Percentiles rank a stretch among this genome's conserved stretches.
Evolutionary conservation across 2,329 filamentous ascomycete species (phyloP).

Genomic region (Diaporthe sp.): DNA sequence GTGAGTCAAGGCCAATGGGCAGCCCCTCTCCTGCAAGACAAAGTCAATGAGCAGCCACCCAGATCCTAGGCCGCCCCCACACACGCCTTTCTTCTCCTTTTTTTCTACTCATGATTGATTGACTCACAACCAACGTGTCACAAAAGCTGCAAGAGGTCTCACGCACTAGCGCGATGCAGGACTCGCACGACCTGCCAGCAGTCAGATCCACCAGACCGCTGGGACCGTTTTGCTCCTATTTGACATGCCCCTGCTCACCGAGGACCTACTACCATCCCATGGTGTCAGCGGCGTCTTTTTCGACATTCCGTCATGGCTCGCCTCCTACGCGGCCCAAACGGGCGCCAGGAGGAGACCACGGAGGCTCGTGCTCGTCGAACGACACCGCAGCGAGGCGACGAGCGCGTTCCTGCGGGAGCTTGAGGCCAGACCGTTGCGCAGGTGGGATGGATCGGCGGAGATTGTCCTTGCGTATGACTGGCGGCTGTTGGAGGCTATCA

Average conservation of each 20-base stretch:
- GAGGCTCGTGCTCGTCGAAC: constrained; percentile 49
- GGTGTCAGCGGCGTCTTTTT: constrained; percentile 49
- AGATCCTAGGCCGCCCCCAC: too few species aligned
- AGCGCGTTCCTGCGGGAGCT: constrained; percentile 44
- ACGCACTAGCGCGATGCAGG: too few species aligned
- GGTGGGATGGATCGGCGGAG: constrained; percentile 41
- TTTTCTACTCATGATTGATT: not conserved
- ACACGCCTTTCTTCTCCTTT: not conserved
- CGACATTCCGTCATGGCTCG: constrained; percentile 39
- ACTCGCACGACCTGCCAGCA: too few species aligned
- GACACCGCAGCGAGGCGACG: constrained; percentile 41
- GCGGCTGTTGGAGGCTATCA: constrained; percentile 47
- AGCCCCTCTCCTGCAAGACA: not conserved
- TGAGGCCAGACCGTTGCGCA: constrained; percentile 37
- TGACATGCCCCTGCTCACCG: too few species aligned
- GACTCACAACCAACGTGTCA: not conserved
- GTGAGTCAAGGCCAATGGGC: not conserved
- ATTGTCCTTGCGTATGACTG: constrained; percentile 51
- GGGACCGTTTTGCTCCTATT: too few species aligned
- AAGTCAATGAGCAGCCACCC: not conserved
- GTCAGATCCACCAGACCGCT: too few species aligned
- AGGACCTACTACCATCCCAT: constrained; percentile 53
- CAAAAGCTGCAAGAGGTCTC: not conserved
- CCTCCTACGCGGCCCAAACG: not conserved
- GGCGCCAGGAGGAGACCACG: constrained; percentile 29